phyloP scores from a whole-genome alignment of 306 rosid species.

The Calophaca sinica region DNA sequence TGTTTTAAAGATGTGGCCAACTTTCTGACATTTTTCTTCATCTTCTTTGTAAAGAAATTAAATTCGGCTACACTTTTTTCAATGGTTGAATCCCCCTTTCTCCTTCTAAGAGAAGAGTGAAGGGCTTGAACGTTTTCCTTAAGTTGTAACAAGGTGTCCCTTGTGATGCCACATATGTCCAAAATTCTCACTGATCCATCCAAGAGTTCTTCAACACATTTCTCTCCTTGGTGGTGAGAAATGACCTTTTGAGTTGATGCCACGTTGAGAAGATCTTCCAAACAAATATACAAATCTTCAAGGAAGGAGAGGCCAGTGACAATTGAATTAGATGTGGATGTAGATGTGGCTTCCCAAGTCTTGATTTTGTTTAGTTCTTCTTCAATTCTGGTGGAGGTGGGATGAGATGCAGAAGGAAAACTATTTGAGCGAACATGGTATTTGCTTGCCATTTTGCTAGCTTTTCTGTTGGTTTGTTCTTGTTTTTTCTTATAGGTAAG shows the following conservation, averaged over 20 bases:
- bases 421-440: conserved; percentile 66
- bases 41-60: conserved; percentile 52
- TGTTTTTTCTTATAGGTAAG: background rate
- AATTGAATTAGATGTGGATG: conserved; percentile 53
- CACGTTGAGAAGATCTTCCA: conserved; percentile 68
- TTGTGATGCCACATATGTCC: conserved; percentile 70
- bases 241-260: conserved; percentile 62
- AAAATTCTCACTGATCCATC: conserved; percentile 70
- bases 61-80: conserved; percentile 54
- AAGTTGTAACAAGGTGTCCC: conserved; percentile 57
- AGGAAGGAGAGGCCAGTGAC: conserved; percentile 52
- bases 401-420: conserved; percentile 77
- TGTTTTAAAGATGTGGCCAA: conserved; percentile 49
- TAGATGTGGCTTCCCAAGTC: conserved; percentile 54
- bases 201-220: conserved; percentile 58
- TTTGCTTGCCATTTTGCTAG: conserved; percentile 56
- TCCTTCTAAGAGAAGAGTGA: conserved; percentile 69
- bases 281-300: conserved; percentile 56
- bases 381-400: conserved; percentile 58
- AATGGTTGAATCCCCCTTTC: conserved; percentile 61
- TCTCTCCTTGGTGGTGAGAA: conserved; percentile 50
- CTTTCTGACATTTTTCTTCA: conserved; percentile 63
- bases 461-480: background rate
- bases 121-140: conserved; percentile 63
- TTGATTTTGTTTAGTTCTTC: conserved; percentile 61